Evolutionary conservation across 73 alveolate species (phyloP).

Genomic region (Paramecium octaurelia): DNA sequence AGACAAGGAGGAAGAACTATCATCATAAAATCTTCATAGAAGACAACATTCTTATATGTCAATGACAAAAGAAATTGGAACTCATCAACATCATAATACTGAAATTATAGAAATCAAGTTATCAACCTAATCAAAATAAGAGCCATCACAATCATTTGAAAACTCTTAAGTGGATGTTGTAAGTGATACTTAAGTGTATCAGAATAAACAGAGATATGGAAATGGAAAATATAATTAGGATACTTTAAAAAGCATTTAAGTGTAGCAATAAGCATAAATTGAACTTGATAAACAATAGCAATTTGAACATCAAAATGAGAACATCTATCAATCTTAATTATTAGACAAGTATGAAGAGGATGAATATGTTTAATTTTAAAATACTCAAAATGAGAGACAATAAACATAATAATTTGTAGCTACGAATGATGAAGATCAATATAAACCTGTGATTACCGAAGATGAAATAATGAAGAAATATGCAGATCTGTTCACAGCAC

Average conservation of each 20-base stretch:
- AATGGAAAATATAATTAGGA: not conserved
- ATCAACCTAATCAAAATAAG: not conserved
- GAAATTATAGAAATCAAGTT: slow-evolving; percentile 19
- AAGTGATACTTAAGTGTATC: not conserved
- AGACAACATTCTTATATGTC: not conserved
- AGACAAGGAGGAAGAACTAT: not conserved
- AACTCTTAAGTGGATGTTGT: not conserved
- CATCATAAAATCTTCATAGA: not conserved
- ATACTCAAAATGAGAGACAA: not conserved
- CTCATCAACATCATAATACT: slow-evolving; percentile 37
- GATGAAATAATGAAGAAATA: slow-evolving; percentile 49
- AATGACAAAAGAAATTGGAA: not conserved
- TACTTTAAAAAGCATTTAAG: not conserved
- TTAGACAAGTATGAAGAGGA: not conserved
- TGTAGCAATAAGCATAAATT: not conserved
- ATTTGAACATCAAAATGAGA: not conserved
- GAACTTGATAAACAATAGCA: not conserved
- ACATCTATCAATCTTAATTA: not conserved
- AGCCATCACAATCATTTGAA: not conserved
- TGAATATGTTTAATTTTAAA: not conserved
- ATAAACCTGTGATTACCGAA: not conserved
- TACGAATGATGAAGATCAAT: not conserved
- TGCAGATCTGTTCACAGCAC: slow-evolving; percentile 45
- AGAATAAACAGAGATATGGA: not conserved
- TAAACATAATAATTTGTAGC: not conserved